Conservation (phyloP, 2,329 filamentous ascomycete genomes). For the Penicillium occitanis region DNA sequence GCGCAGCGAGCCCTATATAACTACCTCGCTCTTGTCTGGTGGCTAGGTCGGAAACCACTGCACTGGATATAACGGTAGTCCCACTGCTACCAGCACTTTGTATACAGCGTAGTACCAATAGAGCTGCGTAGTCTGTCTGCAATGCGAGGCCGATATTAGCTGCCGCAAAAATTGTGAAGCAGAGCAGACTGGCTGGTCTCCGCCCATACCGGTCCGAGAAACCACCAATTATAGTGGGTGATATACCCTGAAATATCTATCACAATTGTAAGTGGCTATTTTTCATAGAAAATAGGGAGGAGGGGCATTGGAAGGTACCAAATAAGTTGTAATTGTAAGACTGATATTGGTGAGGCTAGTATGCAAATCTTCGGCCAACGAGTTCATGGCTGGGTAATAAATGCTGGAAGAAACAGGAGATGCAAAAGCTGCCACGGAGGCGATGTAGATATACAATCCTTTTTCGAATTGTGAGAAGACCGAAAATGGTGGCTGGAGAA, state of each 20-base stretch:
- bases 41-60: conserved; percentile 41
- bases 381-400: conserved; percentile 41
- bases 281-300: not conserved
- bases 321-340: conserved; percentile 36
- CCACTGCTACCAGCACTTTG: conserved; percentile 44
- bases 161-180: conserved; percentile 42
- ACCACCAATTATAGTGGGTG: conserved; percentile 48
- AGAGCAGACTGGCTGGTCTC: conserved; percentile 47
- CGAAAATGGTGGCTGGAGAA: not conserved
- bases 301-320: conserved; percentile 23
- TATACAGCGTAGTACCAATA: conserved; percentile 40
- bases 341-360: conserved; percentile 31
- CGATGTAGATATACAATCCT: conserved; percentile 36
- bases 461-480: conserved; percentile 24
- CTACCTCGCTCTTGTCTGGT: conserved; percentile 39
- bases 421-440: conserved; percentile 41
- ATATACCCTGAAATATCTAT: conserved; percentile 50
- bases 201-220: conserved; percentile 47
- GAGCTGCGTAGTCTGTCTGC: conserved; percentile 36
- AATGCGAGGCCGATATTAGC: conserved; percentile 43
- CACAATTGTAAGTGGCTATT: not conserved
- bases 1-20: conserved; percentile 43
- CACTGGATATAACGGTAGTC: conserved; percentile 42
- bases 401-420: conserved; percentile 42
- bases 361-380: conserved; percentile 30